Conservation (phyloP, 2,329 filamentous ascomycete genomes). For the Trichoderma sp. region DNA sequence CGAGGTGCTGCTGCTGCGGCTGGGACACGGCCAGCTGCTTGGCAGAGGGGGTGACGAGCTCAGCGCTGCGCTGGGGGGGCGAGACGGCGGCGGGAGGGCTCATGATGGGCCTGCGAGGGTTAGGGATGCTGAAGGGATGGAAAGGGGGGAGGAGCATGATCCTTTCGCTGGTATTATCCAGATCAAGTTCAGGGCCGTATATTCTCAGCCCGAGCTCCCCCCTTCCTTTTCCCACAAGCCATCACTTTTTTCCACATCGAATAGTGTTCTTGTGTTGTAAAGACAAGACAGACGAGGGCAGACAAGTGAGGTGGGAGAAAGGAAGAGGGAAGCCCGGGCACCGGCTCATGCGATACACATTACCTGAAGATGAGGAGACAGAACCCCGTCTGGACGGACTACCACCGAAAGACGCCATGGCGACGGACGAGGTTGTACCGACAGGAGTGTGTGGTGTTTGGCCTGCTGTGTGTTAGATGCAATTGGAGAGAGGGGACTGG, state of each 20-base stretch:
- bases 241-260: background rate
- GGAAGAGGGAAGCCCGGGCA: slow-evolving; percentile 44
- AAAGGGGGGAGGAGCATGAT: slow-evolving; percentile 74
- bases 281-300: background rate
- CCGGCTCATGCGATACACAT: slow-evolving; percentile 64
- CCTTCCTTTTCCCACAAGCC: background rate
- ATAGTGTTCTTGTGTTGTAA: background rate
- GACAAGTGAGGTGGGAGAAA: background rate
- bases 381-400: slow-evolving; percentile 44
- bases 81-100: slow-evolving; percentile 74
- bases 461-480: slow-evolving; percentile 28
- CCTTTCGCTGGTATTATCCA: slow-evolving; percentile 99
- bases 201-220: slow-evolving; percentile 65
- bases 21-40: slow-evolving; percentile 47
- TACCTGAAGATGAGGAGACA: slow-evolving; percentile 47
- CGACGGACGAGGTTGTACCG: slow-evolving; percentile 36
- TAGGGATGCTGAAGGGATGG: slow-evolving; percentile 36
- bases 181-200: slow-evolving; percentile 95
- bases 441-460: slow-evolving; percentile 19
- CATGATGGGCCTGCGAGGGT: slow-evolving; percentile 58
- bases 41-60: slow-evolving; percentile 49
- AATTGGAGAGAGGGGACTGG: background rate
- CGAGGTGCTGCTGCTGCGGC: slow-evolving; percentile 28
- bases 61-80: slow-evolving; percentile 54
- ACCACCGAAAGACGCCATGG: slow-evolving; percentile 43